Evolutionary conservation across 257 asterid species (phyloP), one percentile per base, ranked within the genome.

Genomic region (Plantago elongata): DNA sequence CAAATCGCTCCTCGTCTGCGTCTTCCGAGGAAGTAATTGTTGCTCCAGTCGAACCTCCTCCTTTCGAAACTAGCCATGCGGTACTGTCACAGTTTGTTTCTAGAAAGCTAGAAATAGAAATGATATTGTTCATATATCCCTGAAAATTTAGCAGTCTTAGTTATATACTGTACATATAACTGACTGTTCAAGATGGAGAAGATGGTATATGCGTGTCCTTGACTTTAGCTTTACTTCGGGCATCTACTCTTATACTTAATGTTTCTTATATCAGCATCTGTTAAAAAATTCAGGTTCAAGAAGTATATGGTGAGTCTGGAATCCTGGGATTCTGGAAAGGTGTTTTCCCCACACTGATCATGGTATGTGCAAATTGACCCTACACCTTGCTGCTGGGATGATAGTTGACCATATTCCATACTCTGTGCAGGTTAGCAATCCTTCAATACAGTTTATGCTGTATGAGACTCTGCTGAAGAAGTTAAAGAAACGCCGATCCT

Each of bases 251-350:
- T 62, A 37, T 18, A 62, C 58, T 54, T 69, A 15, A 11, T 59
- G 54, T 45, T 68, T 62, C 56, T 51, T 78, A 63, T 62, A 34
- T 38, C 46, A 42, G 68, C 54, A 70, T 72, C 60, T 67, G 42
- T 65, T 72, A 11, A 46, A 50, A 57, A 16, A 44, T 58, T 45
- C 95, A 93, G 99, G 70, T 93, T 77, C 95, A 87, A 67, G 99
- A 93, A 83, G 83, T 93, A 45, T 89, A 87, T 34, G 90, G 62
- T 61, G 99, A 93, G 79, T 89, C 80, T 55, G 99, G 99, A 62
- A 74, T 87, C 68, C 67, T 70, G 74, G 97, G 97, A 65, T 89
- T 93, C 70, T 93, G 99, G 99, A 84, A 77, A 81, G 97, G 99
- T 72, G 97, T 93, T 72, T 71, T 84, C 64, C 99, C 99, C 18